Base-by-base conservation (phyloP, 805 yeast species). In the Candida golubevii region DNA sequence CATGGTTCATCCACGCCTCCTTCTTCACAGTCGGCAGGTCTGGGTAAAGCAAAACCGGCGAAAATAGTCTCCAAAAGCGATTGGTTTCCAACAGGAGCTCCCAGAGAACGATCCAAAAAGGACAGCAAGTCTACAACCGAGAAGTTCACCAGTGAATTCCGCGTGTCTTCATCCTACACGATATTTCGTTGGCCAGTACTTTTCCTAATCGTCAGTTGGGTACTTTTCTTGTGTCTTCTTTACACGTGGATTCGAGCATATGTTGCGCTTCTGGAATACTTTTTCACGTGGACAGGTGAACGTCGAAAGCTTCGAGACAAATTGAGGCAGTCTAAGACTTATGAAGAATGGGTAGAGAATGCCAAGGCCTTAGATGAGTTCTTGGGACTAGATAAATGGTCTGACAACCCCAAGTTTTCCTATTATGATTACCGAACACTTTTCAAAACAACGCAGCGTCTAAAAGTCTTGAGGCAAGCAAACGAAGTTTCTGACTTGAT, bases 401-500 rank as follows among this genome's bases (percentile, higher is more conserved):
- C 78, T 37, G 55, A 63, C 8, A 79, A 79, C 48, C 82, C 83
- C 18, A 66, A 69, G 44, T 83, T 82, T 51, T 78, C 79, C 23
- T 82, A 80, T 58, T 85, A 85, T 58, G 91, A 85, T 59, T 81
- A 78, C 62, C 74, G 71, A 33, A 80, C 87, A 0, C 63, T 86
- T 8, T 61, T 69, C 36, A 63, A 76, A 37, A 75, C 82, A 0
- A 69, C 77, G 6, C 48, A 56, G 11, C 69, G 74, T 44, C 59
- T 85, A 40, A 54, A 60, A 33, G 50, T 51, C 3, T 57, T 73
- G 31, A 61, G 78, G 26, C 49, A 50, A 15, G 54, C 58, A 3
- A 38, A 42, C 15, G 57, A 62, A 3, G 53, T 65, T 12, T 75
- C 75, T 14, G 81, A 78, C 38, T 58, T 84, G 29, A 67, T 79